phyloP scores from a whole-genome alignment of 306 rosid genomes.

The Begonia peltatifolia region DNA sequence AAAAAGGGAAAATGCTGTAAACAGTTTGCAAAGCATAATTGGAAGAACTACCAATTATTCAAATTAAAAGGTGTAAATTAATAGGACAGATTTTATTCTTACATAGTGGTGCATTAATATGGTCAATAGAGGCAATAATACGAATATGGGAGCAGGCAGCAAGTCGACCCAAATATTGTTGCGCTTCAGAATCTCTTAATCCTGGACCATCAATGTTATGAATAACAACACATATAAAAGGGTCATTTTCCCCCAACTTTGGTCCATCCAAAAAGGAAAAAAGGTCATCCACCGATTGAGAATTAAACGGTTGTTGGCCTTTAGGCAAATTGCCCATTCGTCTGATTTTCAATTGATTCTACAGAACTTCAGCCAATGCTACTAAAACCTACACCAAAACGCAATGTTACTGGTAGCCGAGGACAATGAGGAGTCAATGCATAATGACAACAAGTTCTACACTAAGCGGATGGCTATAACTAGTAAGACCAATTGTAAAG shows the following conservation, averaged over 20 bases:
- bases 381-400: conserved; percentile 38
- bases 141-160: conserved; percentile 68
- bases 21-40: too few relatives aligned
- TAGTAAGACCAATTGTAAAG: too few relatives aligned
- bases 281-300: conserved; percentile 68
- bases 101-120: conserved; percentile 78
- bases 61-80: too few relatives aligned
- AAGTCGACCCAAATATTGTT: conserved; percentile 60
- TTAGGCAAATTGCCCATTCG: conserved; percentile 27
- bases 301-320: conserved; percentile 39
- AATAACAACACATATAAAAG: conserved; percentile 46
- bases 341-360: conserved; percentile 55
- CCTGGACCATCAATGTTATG: conserved; percentile 95
- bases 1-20: too few relatives aligned
- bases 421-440: too few relatives aligned
- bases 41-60: too few relatives aligned
- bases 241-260: conserved; percentile 27
- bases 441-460: too few relatives aligned
- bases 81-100: conserved; percentile 17
- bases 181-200: conserved; percentile 70
- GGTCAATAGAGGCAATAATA: conserved; percentile 64
- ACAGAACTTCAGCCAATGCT: conserved; percentile 60
- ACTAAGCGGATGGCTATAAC: too few relatives aligned
- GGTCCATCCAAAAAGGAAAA: conserved; percentile 56
- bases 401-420: neutral